Evolutionary conservation across 106 monocot genomes (phyloP), one percentile per base, ranked within the genome.

Genomic region (Cymbidium sinense): DNA sequence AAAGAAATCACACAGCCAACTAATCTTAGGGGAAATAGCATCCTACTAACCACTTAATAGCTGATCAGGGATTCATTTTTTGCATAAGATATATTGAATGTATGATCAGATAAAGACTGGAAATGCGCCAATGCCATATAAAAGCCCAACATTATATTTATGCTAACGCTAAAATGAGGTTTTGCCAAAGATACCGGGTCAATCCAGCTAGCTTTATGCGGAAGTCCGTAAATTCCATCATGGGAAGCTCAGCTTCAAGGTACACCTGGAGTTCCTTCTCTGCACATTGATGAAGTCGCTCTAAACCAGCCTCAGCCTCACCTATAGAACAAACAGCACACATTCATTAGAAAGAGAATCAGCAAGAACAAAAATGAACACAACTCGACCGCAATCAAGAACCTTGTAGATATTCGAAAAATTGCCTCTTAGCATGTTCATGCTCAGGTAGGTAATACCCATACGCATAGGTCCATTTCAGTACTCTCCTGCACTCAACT

Each of bases 391-490:
- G 21, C 23, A 67, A 64, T 28, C 50, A 83, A 54, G 70, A 81
- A 95, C 95, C 95, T 89, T 95, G 95, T 25, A 95, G 74, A 82
- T 92, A 92, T 83, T 95, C 95, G 83, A 95, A 95, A 61, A 95
- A 92, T 70, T 86, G 84, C 79, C 86, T 88, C 80, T 92, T 95
- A 35, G 88, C 92, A 82, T 83, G 79, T 71, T 95, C 95, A 70
- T 86, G 80, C 64, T 92, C 92, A 44, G 90, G 95, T 21, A 95
- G 67, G 79, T 95, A 95, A 79, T 86, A 95, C 41, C 95, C 95
- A 81, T 92, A 92, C 2, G 95, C 87, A 84, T 95, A 95, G 28
- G 92, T 95, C 95, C 95, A 95, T 78, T 92, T 95, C 44, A 95
- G 82, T 58, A 95, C 95, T 77, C 95, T 79, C 67, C 95, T 84